These are phyloP conservation scores for Russula griseocarnosa DNA, from an alignment of 768 basidiomycete genomes.

Conservation along the genomic window DNA sequence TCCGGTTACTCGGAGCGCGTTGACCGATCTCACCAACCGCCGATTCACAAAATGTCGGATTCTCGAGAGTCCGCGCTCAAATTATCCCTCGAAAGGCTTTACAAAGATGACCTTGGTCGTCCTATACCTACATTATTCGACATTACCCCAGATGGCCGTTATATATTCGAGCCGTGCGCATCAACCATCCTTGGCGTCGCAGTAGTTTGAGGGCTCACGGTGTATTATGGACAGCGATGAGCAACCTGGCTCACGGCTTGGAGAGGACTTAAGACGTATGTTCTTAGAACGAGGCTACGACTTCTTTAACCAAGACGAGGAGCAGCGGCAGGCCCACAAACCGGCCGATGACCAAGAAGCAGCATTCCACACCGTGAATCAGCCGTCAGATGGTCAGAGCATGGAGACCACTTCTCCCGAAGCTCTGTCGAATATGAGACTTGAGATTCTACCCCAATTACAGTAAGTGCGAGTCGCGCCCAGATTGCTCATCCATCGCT, in stretches of 20 bases:
- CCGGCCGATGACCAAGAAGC: constrained; percentile 29
- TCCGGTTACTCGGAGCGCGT: background rate
- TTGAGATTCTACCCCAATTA: constrained; percentile 65
- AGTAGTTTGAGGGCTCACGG: constrained; percentile 10
- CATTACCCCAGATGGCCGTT: constrained; percentile 64
- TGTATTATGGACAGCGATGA: constrained; percentile 36
- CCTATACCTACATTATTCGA: constrained; percentile 61
- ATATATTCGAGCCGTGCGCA: constrained; percentile 68
- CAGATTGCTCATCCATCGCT: background rate
- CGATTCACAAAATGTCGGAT: background rate
- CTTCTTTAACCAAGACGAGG: constrained; percentile 59
- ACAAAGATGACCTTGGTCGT: constrained; percentile 71
- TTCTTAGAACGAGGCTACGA: constrained; percentile 70
- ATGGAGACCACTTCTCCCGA: constrained; percentile 61
- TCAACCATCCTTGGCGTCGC: background rate
- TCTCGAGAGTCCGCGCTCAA: constrained; percentile 39
- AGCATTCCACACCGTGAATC: constrained; percentile 30
- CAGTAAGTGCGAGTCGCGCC: constrained; percentile 48
- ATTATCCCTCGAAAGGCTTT: constrained; percentile 72
- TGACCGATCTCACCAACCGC: background rate
- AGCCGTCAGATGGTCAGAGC: constrained; percentile 36
- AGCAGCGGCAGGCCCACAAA: constrained; percentile 23
- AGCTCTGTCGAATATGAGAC: constrained; percentile 68
- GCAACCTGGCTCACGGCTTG: constrained; percentile 55
- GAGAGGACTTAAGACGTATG: constrained; percentile 61